Evolutionary conservation across 2,329 filamentous ascomycete genomes (phyloP).

Genomic region (Anthostomella pinea): DNA sequence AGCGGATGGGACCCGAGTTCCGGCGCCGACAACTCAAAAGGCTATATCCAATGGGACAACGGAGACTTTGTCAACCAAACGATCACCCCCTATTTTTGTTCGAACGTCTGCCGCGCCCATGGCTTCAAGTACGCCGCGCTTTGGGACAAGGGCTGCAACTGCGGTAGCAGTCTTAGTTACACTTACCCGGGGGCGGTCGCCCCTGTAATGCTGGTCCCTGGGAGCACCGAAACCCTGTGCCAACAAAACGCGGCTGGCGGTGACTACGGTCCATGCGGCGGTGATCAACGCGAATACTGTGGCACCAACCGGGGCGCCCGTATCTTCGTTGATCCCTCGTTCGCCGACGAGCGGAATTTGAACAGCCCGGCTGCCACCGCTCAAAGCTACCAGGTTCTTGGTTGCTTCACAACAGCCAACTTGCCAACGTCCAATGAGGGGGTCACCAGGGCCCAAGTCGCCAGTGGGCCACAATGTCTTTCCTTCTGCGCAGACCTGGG

Average conservation of each 20-base stretch:
- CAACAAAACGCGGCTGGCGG: neutral
- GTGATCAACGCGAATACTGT: slow-evolving; percentile 26
- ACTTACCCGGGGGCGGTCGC: neutral
- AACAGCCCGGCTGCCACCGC: slow-evolving; percentile 2
- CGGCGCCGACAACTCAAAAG: slow-evolving; percentile 11
- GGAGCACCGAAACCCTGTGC: slow-evolving; percentile 8
- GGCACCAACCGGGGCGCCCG: slow-evolving; percentile 22
- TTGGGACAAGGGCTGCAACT: slow-evolving; percentile 21
- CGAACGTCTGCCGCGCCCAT: slow-evolving; percentile 22
- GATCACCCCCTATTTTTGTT: slow-evolving; percentile 24
- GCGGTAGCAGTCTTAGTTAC: slow-evolving; percentile 22
- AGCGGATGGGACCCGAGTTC: slow-evolving; percentile 11
- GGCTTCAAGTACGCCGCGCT: slow-evolving; percentile 28
- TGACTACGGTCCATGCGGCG: slow-evolving; percentile 18
- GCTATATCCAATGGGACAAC: slow-evolving; percentile 21
- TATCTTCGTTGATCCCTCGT: slow-evolving; percentile 29
- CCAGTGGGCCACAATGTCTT: slow-evolving; percentile 5
- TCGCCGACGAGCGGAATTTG: slow-evolving; percentile 13
- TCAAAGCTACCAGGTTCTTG: slow-evolving; percentile 20
- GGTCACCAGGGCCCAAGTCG: neutral
- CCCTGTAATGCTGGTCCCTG: no score
- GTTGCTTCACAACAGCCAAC: slow-evolving; percentile 24
- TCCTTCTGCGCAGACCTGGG: slow-evolving; percentile 17
- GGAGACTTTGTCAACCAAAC: slow-evolving; percentile 25
- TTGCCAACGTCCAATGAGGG: slow-evolving; percentile 14